These are phyloP conservation scores for Aspergillus novofumigatus DNA, from an alignment of 2,329 filamentous ascomycete genomes.

Conservation along the genomic window DNA sequence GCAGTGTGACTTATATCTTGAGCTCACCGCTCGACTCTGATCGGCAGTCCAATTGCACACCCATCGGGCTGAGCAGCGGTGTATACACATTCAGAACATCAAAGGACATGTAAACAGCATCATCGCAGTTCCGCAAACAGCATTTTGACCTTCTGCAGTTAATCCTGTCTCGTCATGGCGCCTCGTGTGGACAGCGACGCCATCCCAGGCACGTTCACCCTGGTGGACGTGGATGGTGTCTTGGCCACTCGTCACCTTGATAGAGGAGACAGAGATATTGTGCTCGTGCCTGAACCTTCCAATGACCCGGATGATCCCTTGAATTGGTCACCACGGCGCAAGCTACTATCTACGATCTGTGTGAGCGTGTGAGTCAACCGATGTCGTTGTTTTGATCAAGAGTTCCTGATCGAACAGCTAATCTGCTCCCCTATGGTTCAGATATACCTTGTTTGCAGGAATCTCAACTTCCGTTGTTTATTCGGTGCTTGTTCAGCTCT, in stretches of 20 bases:
- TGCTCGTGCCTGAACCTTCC: constrained; percentile 42
- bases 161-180: constrained; percentile 17
- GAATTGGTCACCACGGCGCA: constrained; percentile 44
- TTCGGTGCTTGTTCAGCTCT: constrained; percentile 36
- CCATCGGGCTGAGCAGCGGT: not conserved
- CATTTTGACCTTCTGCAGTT: not conserved
- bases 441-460: constrained; percentile 37
- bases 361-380: constrained; percentile 35
- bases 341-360: constrained; percentile 40
- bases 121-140: not conserved
- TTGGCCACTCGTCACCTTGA: constrained; percentile 29
- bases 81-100: not conserved
- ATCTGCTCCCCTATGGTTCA: constrained; percentile 12
- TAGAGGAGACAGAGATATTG: constrained; percentile 32
- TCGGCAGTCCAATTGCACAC: not conserved
- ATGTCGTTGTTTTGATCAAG: not conserved
- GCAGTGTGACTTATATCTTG: not conserved
- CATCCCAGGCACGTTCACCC: constrained; percentile 43
- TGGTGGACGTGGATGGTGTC: constrained; percentile 40
- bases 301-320: constrained; percentile 46
- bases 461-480: constrained; percentile 38
- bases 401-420: not conserved
- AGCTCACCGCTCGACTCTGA: not conserved
- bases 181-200: constrained; percentile 23
- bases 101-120: not conserved